phyloP scores from a whole-genome alignment of 805 yeast genomes.

The Sungouiozyma intestinalis region DNA sequence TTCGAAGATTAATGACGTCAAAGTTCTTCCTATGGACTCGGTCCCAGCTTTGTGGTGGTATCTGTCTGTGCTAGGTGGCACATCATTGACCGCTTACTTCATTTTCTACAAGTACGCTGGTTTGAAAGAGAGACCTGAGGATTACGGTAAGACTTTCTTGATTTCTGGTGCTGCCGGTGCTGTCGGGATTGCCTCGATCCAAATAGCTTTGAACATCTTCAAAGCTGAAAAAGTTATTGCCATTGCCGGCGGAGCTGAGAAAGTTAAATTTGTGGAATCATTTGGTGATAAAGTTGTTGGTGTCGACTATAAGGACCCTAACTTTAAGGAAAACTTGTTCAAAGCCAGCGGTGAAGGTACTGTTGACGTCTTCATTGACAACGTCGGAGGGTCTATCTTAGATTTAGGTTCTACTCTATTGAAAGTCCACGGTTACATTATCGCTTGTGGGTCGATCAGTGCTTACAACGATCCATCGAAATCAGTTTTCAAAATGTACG shows the following conservation, averaged over 20 bases:
- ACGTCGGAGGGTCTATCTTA: slow-evolving; percentile 53
- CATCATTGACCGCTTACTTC: slow-evolving; percentile 53
- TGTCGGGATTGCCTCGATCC: slow-evolving; percentile 54
- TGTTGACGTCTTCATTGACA: slow-evolving; percentile 47
- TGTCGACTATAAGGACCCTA: slow-evolving; percentile 42
- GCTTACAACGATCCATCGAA: slow-evolving; percentile 40
- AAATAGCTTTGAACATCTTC: slow-evolving; percentile 42
- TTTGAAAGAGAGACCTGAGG: slow-evolving; percentile 31
- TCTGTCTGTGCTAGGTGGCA: slow-evolving; percentile 42
- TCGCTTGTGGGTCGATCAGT: slow-evolving; percentile 58
- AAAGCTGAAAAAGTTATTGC: slow-evolving; percentile 50
- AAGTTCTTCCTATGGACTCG: slow-evolving; percentile 9
- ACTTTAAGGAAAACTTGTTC: slow-evolving; percentile 29
- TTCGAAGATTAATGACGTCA: background rate
- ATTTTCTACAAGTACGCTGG: slow-evolving; percentile 43
- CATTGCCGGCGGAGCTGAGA: slow-evolving; percentile 49
- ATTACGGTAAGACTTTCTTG: slow-evolving; percentile 36
- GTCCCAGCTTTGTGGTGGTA: slow-evolving; percentile 34
- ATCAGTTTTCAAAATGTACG: slow-evolving; percentile 32
- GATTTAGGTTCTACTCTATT: slow-evolving; percentile 31
- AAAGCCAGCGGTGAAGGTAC: slow-evolving; percentile 34
- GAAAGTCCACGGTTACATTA: slow-evolving; percentile 34
- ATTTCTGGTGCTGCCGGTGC: slow-evolving; percentile 66
- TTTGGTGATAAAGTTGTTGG: slow-evolving; percentile 43
- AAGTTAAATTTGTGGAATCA: slow-evolving; percentile 42